These are phyloP conservation scores for Mollisiaceae sp. DNA, from an alignment of 2,329 filamentous ascomycete species.

Conservation along the genomic window DNA sequence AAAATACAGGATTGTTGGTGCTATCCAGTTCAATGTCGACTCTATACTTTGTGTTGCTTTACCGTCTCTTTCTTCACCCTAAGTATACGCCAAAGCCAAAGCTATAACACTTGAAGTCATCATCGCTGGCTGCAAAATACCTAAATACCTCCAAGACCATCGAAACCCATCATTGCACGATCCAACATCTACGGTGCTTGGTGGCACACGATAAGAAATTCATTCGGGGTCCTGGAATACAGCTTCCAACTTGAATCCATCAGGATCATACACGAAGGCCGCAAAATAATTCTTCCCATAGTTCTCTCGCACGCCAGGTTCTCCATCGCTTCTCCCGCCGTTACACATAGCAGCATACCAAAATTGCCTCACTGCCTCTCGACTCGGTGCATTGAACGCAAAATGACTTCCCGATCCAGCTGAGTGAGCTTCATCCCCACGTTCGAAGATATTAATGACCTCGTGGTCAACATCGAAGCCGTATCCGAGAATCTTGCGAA, in stretches of 20 bases:
- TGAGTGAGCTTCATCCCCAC: slow-evolving; percentile 31
- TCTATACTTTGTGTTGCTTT: background rate
- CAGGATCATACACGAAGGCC: slow-evolving; percentile 44
- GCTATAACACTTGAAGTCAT: background rate
- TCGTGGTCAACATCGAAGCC: slow-evolving; percentile 39
- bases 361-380: slow-evolving; percentile 41
- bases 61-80: background rate
- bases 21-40: background rate
- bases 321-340: slow-evolving; percentile 41
- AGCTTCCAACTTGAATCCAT: slow-evolving; percentile 44
- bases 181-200: too few species aligned
- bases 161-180: too few species aligned
- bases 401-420: slow-evolving; percentile 43
- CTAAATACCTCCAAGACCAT: too few species aligned
- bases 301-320: slow-evolving; percentile 40
- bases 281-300: slow-evolving; percentile 45
- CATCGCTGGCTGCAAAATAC: background rate
- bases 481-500: slow-evolving; percentile 36
- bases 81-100: background rate
- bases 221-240: slow-evolving; percentile 35
- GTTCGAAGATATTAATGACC: slow-evolving; percentile 42
- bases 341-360: slow-evolving; percentile 38
- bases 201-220: background rate
- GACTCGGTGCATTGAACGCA: slow-evolving; percentile 43
- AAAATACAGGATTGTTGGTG: too few species aligned